A percentile compares a stretch with the other conserved stretches of the same genome.
These are phyloP conservation scores for Lizanozyma gosingica DNA, from an alignment of 1,139 yeast species.

Conservation along the genomic window DNA sequence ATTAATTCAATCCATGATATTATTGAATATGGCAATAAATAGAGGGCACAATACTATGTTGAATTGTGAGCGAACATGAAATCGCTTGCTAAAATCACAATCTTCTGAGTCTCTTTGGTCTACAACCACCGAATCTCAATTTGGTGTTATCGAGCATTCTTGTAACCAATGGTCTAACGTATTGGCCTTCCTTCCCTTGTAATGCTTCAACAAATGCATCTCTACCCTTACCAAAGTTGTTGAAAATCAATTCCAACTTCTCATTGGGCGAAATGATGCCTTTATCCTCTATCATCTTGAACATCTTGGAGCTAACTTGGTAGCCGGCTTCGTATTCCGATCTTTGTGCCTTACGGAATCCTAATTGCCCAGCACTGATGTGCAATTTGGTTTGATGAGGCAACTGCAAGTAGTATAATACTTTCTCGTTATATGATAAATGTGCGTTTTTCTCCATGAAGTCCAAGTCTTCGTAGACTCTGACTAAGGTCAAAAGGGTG, in stretches of 20 bases:
- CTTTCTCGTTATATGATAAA: slow-evolving; percentile 62
- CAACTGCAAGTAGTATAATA: slow-evolving; percentile 67
- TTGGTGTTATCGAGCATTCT: slow-evolving; percentile 72
- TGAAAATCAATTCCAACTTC: slow-evolving; percentile 63
- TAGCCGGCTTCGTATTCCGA: slow-evolving; percentile 94
- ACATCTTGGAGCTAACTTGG: slow-evolving; percentile 71
- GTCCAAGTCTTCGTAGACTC: slow-evolving; percentile 59
- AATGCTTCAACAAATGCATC: slow-evolving; percentile 79
- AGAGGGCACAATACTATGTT: too few relatives aligned
- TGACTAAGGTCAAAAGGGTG: slow-evolving; percentile 68
- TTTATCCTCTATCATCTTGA: slow-evolving; percentile 58
- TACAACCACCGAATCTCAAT: slow-evolving; percentile 86
- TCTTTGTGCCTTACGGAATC: slow-evolving; percentile 71
- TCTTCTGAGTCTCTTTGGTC: slow-evolving; percentile 80
- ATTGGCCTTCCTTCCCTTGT: slow-evolving; percentile 80
- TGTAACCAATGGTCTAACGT: slow-evolving; percentile 52
- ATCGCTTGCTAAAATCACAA: slow-evolving; percentile 27
- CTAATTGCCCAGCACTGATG: slow-evolving; percentile 64
- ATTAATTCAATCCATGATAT: too few relatives aligned
- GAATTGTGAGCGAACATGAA: too few relatives aligned
- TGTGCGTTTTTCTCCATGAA: slow-evolving; percentile 48
- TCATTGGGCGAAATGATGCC: slow-evolving; percentile 42
- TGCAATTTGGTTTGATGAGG: slow-evolving; percentile 69
- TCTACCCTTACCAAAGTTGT: slow-evolving; percentile 84
- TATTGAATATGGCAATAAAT: too few relatives aligned